phyloP scores from a whole-genome alignment of 2,329 filamentous ascomycete species.

The Neofusicoccum cordaticola region DNA sequence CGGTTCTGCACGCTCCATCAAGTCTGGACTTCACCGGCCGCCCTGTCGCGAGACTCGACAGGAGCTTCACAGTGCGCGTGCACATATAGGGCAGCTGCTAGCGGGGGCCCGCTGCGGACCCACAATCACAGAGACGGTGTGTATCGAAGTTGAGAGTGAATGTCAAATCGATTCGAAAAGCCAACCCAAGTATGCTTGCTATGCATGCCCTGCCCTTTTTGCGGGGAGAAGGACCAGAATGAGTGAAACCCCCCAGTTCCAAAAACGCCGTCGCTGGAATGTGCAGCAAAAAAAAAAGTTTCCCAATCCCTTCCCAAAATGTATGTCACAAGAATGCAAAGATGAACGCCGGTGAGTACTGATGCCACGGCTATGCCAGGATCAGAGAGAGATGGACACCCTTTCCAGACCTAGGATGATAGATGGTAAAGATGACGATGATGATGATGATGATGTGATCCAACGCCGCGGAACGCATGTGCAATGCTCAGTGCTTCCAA shows the following conservation, averaged over 20 bases:
- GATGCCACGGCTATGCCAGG: neutral
- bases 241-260: conserved; percentile 11
- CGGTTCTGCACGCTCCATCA: neutral
- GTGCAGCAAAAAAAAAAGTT: neutral
- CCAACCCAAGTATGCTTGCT: conserved; percentile 6
- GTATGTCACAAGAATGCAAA: conserved; percentile 14
- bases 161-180: neutral
- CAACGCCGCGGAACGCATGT: conserved; percentile 8
- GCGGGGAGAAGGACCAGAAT: neutral
- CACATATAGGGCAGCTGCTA: neutral
- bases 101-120: neutral
- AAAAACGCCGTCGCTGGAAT: conserved; percentile 13
- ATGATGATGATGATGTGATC: neutral
- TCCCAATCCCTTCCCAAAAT: neutral
- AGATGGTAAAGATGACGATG: neutral
- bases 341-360: conserved; percentile 1
- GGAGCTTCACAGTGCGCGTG: neutral
- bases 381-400: neutral
- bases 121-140: neutral
- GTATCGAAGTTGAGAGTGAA: neutral
- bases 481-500: conserved; percentile 7
- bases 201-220: conserved; percentile 11
- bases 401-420: neutral
- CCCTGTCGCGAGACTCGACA: neutral
- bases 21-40: neutral